phyloP scores from a whole-genome alignment of 1,139 yeast genomes.

The Saccharomyces hybrid region DNA sequence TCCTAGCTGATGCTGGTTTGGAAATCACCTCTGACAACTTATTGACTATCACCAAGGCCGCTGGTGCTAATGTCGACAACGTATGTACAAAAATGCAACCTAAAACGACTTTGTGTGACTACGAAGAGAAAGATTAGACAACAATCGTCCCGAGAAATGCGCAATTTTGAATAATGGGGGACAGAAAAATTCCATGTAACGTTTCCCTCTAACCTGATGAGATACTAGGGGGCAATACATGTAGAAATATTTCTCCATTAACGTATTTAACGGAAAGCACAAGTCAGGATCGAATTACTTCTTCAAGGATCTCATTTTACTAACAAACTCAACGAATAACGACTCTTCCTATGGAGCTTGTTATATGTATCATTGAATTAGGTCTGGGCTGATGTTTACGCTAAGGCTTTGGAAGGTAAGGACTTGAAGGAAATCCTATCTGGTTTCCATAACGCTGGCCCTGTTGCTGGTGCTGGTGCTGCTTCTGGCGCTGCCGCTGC shows the following conservation, averaged over 20 bases:
- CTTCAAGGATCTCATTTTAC: neutral
- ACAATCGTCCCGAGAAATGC: neutral
- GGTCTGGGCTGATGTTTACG: constrained; percentile 92
- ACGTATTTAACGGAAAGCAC: neutral
- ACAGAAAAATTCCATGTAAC: neutral
- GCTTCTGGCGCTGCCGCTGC: constrained; percentile 51
- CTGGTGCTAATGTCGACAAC: constrained; percentile 79
- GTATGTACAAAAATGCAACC: constrained; percentile 32
- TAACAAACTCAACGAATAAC: neutral
- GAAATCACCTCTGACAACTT: constrained; percentile 93
- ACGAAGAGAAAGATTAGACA: neutral
- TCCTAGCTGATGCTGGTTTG: constrained; percentile 94
- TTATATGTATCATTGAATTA: constrained; percentile 13
- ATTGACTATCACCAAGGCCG: constrained; percentile 75
- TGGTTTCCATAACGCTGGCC: constrained; percentile 67
- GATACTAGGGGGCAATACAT: neutral
- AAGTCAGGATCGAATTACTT: neutral
- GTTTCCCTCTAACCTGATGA: neutral
- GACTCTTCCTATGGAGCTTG: neutral
- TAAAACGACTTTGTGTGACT: neutral
- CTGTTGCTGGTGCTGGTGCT: constrained; percentile 53
- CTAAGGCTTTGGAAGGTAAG: constrained; percentile 96
- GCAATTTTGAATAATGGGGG: neutral
- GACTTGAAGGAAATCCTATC: constrained; percentile 85
- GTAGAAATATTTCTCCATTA: neutral